These are phyloP conservation scores for Alternaria sp. DNA, from an alignment of 2,329 filamentous ascomycete genomes.

Conservation along the genomic window DNA sequence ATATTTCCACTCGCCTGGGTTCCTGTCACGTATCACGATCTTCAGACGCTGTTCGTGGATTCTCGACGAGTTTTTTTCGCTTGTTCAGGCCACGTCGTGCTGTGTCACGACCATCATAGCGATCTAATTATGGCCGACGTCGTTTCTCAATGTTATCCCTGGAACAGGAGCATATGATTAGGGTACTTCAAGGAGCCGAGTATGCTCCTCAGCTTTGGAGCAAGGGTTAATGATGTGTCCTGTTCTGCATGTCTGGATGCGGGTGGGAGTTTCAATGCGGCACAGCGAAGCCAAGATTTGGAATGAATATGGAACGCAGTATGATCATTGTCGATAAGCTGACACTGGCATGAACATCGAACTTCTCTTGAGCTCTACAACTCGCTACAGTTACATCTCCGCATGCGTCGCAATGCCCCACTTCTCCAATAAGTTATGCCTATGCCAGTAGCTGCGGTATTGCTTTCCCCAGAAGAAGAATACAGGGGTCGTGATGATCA, in stretches of 20 bases:
- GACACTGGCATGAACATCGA: neutral
- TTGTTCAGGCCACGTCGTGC: neutral
- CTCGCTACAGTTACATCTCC: constrained; percentile 25
- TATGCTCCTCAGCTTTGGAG: neutral
- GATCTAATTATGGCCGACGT: neutral
- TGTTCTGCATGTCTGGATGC: neutral
- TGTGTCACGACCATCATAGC: neutral
- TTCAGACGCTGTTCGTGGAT: neutral
- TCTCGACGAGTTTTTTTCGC: neutral
- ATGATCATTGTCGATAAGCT: neutral
- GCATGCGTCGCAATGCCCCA: constrained; percentile 43
- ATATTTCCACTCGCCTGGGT: constrained; percentile 2
- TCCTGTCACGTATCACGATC: neutral
- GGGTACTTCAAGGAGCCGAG: neutral
- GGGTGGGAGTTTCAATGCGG: neutral
- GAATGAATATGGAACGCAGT: neutral
- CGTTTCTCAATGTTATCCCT: neutral
- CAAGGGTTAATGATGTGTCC: neutral
- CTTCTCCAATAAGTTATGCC: constrained; percentile 42
- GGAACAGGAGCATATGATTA: neutral
- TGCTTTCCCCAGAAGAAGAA: constrained; percentile 46
- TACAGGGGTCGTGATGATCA: constrained; percentile 37
- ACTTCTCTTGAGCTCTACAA: neutral
- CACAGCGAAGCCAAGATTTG: neutral
- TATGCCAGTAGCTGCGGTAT: constrained; percentile 44